Base-by-base conservation (phyloP, 2,329 filamentous ascomycete genomes). In the Paraconiothyrium brasiliense region DNA sequence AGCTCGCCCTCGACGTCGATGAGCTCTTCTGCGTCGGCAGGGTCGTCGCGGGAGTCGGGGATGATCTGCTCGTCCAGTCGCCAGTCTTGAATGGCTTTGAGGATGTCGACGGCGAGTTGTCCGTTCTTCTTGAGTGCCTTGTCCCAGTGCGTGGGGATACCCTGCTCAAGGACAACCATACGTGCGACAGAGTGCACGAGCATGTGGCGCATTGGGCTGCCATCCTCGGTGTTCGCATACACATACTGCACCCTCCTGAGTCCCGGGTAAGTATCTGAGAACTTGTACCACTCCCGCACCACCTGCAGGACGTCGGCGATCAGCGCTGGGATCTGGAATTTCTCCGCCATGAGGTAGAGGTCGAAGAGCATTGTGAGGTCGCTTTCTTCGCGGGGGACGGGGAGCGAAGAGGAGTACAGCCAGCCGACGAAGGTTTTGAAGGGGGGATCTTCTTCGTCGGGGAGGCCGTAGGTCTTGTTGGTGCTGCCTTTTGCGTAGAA, bases 71-170 rank as follows among this genome's bases (percentile, higher is more conserved):
- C 79, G 48, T 84, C 82, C 41, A 86, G 72, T 46, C 82, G 75
- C 84, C 84, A 86, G 65, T 83, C 82, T 76, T 86, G 84, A 66
- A 86, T 84, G 4, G 80, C 79, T 35, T 80, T 73, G 64, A 86
- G 85, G 59, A 86, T 82, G 66, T 86, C 84, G 46, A 86, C 84
- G 2, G 84, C 84, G 56, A 86, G 71, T 68, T 85, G 82, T 0
- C 84, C 84, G 64, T 86, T 85, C 76, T 84, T 84, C 69, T 81
- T 76, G 54, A 86, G 73, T 7, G 84, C 84, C 69, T 83, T 83
- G 67, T 84, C 84, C 84, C 84, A 86, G 67, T 86, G 84, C 39
- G 73, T 65, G 1, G 84, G 84, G 44, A 86, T 83, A 11, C 77
- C 81, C 57, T 84, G 81, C 56, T 79, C 78, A 1, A 84, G 74